A percentile compares a stretch with the other conserved stretches of the same genome.
These are phyloP conservation scores for Thuidium tamariscinum DNA, from an alignment of 225 moss, liverwort and hornwort species.

Conservation along the genomic window DNA sequence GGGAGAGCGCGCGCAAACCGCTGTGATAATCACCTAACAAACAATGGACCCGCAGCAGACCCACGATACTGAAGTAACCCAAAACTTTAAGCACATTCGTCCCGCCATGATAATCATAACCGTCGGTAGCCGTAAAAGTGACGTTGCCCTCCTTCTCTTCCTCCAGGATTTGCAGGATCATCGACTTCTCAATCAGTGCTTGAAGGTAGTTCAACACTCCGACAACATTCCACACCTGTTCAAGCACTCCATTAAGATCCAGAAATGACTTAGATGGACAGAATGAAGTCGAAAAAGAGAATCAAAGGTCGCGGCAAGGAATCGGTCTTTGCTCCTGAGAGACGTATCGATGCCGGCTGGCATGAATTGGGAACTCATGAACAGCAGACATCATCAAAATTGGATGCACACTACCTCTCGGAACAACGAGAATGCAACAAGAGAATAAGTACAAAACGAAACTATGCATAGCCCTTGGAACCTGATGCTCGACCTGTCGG, in stretches of 20 bases:
- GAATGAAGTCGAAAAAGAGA: background rate
- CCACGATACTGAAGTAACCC: constrained; percentile 98
- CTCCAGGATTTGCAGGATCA: constrained; percentile 93
- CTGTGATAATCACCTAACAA: constrained; percentile 96
- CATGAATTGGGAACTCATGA: background rate
- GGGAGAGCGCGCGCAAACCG: constrained; percentile 71
- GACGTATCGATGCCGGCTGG: background rate
- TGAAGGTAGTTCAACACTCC: constrained; percentile 95
- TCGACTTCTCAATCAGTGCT: constrained; percentile 91
- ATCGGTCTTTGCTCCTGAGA: background rate
- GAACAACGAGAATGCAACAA: background rate
- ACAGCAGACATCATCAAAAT: background rate
- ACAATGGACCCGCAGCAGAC: constrained; percentile 87
- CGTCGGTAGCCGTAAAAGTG: constrained; percentile 90
- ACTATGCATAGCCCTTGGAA: background rate
- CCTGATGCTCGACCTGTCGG: background rate
- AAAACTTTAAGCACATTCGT: constrained; percentile 94
- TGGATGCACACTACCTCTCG: background rate
- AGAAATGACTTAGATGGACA: background rate
- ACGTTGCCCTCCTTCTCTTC: constrained; percentile 96
- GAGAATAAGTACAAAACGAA: background rate
- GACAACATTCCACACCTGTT: constrained; percentile 93
- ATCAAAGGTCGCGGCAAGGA: background rate
- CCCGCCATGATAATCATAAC: constrained; percentile 95
- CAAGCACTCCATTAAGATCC: background rate